Base-by-base conservation (phyloP, 495 filamentous ascomycete species). In the Penicillium arizonense region DNA sequence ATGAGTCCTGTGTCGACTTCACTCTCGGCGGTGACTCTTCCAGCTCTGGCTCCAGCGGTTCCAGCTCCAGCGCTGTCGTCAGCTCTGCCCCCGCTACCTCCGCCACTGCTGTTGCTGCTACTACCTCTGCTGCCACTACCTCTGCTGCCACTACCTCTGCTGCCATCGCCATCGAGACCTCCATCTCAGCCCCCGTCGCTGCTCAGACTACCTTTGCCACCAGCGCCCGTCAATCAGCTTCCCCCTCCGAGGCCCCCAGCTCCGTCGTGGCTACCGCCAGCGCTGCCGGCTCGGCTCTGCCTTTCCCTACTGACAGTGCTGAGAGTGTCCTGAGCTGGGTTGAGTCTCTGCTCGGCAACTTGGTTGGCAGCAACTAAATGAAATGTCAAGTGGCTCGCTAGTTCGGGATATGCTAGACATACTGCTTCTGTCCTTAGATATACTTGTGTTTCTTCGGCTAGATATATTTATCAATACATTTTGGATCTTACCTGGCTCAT, bases 1-100 rank as follows among this genome's bases (percentile, higher is more conserved):
- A 90, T 56, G 83, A 90, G 77, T 79, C 79, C 37, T 89, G 86
- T 62, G 62, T 88, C 57, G 87, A 91, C 64, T 88, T 90, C 67
- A 82, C 79, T 36, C 63, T 86, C 36, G 63, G 65, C 28, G 69
- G 53, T 50, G 24, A 20, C 39, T 42, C 39, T 54, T 47, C 55
- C 30, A 21, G 51, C 45, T 56, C 53, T 7, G 42, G 37, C 42
- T 54, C 53, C 58, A 38, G 44, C 37, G 46, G 44, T 0, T 32
- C 59, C 16, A 48, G 44, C 48, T 51, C 54, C 24, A 42, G 32
- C 45, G 47, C 52, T 12, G 44, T 14, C 4, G 23, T 13, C 18
- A 43, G 26, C 30, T 28, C 48, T 20, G 30, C 10, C 12, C 38
- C 30, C 18, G 48, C 20, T 26, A 43, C 48, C 23, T 24, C 47